A percentile compares a stretch with the other conserved stretches of the same genome.
phyloP scores from a whole-genome alignment of 768 basidiomycete genomes.

The Pulveroboletus sp. region DNA sequence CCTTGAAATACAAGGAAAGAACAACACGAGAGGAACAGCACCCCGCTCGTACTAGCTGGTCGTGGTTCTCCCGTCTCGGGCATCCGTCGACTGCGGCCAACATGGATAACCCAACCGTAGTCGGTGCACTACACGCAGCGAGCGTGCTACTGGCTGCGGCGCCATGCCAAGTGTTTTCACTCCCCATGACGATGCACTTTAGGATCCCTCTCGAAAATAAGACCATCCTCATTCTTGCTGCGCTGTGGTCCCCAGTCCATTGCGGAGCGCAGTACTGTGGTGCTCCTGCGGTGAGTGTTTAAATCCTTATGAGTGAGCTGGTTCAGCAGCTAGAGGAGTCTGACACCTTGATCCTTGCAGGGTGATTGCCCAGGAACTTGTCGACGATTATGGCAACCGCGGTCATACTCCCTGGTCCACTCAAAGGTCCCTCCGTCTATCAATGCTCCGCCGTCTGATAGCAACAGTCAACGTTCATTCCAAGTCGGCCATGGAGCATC shows the following conservation, averaged over 20 bases:
- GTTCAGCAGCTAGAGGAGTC: neutral
- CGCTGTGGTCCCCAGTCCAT: conserved; percentile 5
- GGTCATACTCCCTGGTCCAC: neutral
- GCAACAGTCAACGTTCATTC: neutral
- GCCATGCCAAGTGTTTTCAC: conserved; percentile 16
- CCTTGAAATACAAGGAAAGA: neutral
- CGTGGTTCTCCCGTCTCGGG: conserved; percentile 5
- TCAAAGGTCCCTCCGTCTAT: neutral
- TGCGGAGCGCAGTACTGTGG: conserved; percentile 7
- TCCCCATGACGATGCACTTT: conserved; percentile 23
- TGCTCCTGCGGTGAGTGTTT: neutral
- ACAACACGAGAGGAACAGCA: neutral
- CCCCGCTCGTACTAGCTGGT: neutral
- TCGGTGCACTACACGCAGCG: conserved; percentile 22
- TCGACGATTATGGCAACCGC: neutral
- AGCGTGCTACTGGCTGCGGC: conserved; percentile 24
- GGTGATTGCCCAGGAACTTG: neutral
- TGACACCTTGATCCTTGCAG: neutral
- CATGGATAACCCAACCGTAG: conserved; percentile 9
- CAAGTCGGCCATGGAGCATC: neutral
- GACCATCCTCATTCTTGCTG: conserved; percentile 21
- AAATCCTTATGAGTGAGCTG: neutral
- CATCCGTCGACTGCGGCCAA: neutral
- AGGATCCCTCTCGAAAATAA: conserved; percentile 14
- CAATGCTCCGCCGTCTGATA: neutral